Evolutionary conservation across 768 basidiomycete genomes (phyloP).

Genomic region (Trametes meyenii): DNA sequence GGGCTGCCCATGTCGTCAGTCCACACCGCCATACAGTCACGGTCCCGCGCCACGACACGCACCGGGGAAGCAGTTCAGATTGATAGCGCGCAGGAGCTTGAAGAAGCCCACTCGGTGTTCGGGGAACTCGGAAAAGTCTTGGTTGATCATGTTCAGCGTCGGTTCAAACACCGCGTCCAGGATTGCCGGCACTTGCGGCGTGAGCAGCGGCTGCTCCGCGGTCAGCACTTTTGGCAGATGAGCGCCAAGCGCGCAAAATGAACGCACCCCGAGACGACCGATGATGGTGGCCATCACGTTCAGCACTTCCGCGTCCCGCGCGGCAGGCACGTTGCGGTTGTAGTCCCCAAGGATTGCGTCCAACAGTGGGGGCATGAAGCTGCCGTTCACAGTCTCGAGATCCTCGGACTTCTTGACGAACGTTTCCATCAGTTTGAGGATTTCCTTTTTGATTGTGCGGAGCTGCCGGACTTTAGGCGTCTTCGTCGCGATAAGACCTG

Average conservation of each 20-base stretch:
- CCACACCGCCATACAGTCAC: too few species aligned
- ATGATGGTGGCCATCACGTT: constrained; percentile 98
- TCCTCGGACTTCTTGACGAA: constrained; percentile 98
- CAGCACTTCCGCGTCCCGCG: constrained; percentile 94
- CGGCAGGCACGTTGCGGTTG: constrained; percentile 88
- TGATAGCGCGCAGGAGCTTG: constrained; percentile 91
- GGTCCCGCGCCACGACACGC: constrained; percentile 25
- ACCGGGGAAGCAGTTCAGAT: constrained; percentile 96
- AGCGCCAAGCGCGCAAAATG: not conserved
- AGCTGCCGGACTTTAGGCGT: constrained; percentile 95
- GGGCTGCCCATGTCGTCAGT: constrained; percentile 47
- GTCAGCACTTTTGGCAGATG: constrained; percentile 10
- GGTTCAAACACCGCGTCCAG: constrained; percentile 97
- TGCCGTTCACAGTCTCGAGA: constrained; percentile 86
- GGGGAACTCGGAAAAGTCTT: constrained; percentile 98
- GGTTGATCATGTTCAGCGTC: constrained; percentile 98
- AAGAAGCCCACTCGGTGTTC: constrained; percentile 98
- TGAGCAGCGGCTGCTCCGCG: constrained; percentile 67
- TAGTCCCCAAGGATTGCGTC: constrained; percentile 99
- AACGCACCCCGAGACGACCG: constrained; percentile 79
- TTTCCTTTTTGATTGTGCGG: constrained; percentile 98
- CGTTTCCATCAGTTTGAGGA: constrained; percentile 95
- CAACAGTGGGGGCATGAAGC: constrained; percentile 91
- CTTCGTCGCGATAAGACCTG: constrained; percentile 90
- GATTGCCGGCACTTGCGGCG: constrained; percentile 92